Evolutionary conservation across 2,329 filamentous ascomycete genomes (phyloP).

Genomic region (Leptographium galeiforme): DNA sequence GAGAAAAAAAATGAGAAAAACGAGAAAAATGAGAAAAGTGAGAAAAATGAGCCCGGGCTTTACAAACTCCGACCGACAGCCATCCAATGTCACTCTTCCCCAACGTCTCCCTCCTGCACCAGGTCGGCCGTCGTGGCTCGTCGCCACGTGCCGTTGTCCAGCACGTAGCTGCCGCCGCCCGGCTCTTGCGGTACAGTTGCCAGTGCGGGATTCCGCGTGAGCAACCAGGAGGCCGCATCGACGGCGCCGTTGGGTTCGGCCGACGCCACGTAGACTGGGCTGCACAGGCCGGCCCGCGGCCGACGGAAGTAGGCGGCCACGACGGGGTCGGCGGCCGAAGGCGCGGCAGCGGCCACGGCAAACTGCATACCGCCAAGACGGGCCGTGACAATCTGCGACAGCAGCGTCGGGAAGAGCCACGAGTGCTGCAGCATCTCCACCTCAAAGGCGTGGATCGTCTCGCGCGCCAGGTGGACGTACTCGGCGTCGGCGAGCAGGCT

Average conservation of each 20-base stretch:
- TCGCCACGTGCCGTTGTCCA: conserved; percentile 12
- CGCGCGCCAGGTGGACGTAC: conserved; percentile 52
- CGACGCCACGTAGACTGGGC: conserved; percentile 10
- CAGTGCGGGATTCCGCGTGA: conserved; percentile 13
- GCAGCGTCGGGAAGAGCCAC: conserved; percentile 74
- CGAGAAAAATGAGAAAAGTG: too few species aligned
- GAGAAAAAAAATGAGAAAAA: too few species aligned
- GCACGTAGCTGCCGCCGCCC: conserved; percentile 7
- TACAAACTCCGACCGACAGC: not conserved
- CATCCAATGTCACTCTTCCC: not conserved
- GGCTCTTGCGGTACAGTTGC: not conserved
- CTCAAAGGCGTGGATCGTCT: conserved; percentile 76
- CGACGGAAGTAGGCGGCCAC: conserved; percentile 12
- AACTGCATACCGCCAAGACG: conserved; percentile 48
- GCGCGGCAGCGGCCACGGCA: conserved; percentile 6
- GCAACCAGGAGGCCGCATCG: conserved; percentile 9
- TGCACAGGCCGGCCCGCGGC: conserved; percentile 18
- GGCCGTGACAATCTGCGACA: conserved; percentile 61
- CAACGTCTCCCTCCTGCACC: not conserved
- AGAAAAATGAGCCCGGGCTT: too few species aligned
- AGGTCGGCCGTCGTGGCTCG: conserved; percentile 11
- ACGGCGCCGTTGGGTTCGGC: not conserved
- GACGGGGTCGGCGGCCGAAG: conserved; percentile 6
- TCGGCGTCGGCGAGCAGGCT: conserved; percentile 29
- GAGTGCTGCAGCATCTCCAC: conserved; percentile 87